Evolutionary conservation across 176 grass and related monocot genomes (phyloP).

Genomic region (Aegilops bicornis): DNA sequence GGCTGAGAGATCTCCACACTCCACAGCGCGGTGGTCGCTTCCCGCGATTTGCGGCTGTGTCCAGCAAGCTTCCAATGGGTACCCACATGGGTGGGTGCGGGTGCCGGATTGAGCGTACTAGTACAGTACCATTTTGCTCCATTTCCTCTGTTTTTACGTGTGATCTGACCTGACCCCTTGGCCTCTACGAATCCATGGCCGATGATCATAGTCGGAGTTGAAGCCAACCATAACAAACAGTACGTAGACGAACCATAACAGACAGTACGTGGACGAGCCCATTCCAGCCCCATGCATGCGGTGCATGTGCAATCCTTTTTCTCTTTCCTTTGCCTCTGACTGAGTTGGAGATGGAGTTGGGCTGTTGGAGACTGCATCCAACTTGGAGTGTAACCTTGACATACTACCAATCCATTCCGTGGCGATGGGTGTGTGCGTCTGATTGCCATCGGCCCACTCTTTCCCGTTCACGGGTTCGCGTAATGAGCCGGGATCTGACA

Average conservation of each 20-base stretch:
- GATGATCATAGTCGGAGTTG: too few species aligned
- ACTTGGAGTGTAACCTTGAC: background rate
- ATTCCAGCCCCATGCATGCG: background rate
- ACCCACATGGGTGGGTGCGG: conserved; percentile 46
- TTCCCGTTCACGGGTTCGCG: conserved; percentile 19
- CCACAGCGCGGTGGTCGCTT: conserved; percentile 25
- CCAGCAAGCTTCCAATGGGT: conserved; percentile 46
- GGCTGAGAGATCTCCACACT: background rate
- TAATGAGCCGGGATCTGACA: background rate
- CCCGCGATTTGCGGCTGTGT: conserved; percentile 57
- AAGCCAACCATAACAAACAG: background rate
- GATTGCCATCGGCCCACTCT: background rate
- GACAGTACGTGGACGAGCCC: background rate
- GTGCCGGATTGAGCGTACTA: background rate
- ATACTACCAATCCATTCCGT: background rate
- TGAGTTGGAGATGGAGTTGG: background rate
- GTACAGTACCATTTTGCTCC: conserved; percentile 10
- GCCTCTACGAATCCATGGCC: background rate
- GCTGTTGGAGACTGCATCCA: background rate
- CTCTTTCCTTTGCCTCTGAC: too few species aligned
- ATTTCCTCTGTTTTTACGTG: conserved; percentile 11
- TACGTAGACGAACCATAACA: background rate
- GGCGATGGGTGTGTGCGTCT: background rate
- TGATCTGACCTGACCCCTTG: background rate
- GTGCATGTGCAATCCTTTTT: background rate